Percentiles rank a stretch among this genome's conserved stretches.
phyloP scores from a whole-genome alignment of 306 rosid genomes.

The Medicago arabica region DNA sequence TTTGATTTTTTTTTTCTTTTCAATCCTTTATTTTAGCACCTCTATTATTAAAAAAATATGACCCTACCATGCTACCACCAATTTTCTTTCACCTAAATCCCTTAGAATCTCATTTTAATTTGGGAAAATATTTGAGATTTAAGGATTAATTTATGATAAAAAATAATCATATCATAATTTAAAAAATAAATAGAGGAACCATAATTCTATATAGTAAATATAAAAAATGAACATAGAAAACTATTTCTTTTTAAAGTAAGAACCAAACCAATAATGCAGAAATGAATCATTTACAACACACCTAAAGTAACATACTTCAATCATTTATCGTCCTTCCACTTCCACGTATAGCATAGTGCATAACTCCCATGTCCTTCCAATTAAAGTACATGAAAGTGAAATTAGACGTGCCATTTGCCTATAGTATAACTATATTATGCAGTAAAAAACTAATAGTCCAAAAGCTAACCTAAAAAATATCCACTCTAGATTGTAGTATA shows the following conservation, averaged over 20 bases:
- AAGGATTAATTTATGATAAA: not conserved
- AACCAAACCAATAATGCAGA: not conserved
- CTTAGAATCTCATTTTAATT: not conserved
- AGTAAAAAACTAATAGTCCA: slow-evolving; percentile 42
- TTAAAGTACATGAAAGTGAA: slow-evolving; percentile 30
- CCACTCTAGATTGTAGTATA: not conserved
- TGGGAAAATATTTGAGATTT: not conserved
- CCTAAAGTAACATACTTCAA: slow-evolving; percentile 58
- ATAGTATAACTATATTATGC: slow-evolving; percentile 21
- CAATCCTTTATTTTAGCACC: not conserved
- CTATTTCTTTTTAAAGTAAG: not conserved
- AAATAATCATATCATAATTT: not conserved
- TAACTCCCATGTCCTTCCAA: slow-evolving; percentile 28
- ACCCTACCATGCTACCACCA: not conserved
- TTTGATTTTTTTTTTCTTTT: not conserved
- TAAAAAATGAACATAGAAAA: not conserved
- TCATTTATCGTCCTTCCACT: slow-evolving; percentile 42
- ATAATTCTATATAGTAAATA: no score
- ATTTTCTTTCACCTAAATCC: not conserved
- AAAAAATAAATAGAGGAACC: not conserved
- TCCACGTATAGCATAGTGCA: slow-evolving; percentile 38
- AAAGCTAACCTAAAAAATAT: slow-evolving; percentile 37
- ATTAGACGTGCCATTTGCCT: slow-evolving; percentile 36
- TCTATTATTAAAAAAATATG: not conserved
- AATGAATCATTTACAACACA: slow-evolving; percentile 29